Base-by-base conservation (phyloP, 164 flowering plant genomes). In the Annona squamosa region DNA sequence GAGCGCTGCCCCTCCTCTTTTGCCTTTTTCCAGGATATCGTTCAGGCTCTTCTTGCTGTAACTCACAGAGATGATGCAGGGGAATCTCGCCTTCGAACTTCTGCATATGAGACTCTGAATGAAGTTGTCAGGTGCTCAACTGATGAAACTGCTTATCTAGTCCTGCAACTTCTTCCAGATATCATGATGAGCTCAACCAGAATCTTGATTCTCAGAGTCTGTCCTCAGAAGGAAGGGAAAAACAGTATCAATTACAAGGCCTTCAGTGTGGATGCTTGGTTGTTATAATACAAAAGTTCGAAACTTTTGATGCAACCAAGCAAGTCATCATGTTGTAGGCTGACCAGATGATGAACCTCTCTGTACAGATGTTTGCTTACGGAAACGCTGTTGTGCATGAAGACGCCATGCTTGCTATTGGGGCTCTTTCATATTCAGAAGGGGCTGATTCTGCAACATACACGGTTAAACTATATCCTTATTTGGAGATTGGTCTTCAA, bases 401-500 rank as follows among this genome's bases (percentile, higher is more conserved):
- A 78, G 89, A 86, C 73, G 88, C 89, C 37, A 85, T 88, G 89
- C 86, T 88, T 65, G 91, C 88, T 0, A 86, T 88, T 73, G 91
- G 91, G 26, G 91, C 91, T 62, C 80, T 88, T 71, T 89, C 89
- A 4, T 88, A 86, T 76, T 76, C 84, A 17, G 65, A 84, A 13
- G 89, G 91, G 7, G 61, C 85, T 3, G 84, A 85, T 69, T 88
- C 86, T 79, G 79, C 68, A 0, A 86, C 86, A 63, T 88, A 86
- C 74, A 88, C 86, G 91, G 70, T 73, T 5, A 89, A 88, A 65
- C 85, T 88, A 59, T 88, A 81, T 72, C 83, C 79, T 68, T 87
- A 85, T 74, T 45, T 87, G 48, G 91, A 87, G 76, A 84, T 86
- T 86, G 91, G 91, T 76, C 88, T 88, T 37, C 88, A 86, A 69